phyloP scores from a whole-genome alignment of 805 yeast species.

The Cyberlindnera mississippiensis region DNA sequence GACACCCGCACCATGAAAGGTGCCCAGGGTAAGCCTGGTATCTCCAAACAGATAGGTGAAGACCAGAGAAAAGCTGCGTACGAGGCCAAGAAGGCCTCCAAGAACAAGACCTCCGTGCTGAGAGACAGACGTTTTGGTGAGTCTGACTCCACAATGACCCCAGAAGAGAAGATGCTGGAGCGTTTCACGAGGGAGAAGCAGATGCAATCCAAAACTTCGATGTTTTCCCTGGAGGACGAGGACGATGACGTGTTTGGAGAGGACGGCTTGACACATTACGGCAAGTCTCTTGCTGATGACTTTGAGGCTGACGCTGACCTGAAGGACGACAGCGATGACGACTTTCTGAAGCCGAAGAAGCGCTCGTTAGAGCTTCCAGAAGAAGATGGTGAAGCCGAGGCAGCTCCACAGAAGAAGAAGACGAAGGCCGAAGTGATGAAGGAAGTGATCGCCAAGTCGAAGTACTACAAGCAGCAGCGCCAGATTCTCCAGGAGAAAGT shows the following conservation, averaged over 20 bases:
- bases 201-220: slow-evolving; percentile 47
- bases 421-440: slow-evolving; percentile 84
- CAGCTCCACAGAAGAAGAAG: slow-evolving; percentile 50
- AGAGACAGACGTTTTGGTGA: slow-evolving; percentile 93
- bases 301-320: slow-evolving; percentile 46
- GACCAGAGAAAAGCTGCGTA: slow-evolving; percentile 58
- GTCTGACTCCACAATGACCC: slow-evolving; percentile 59
- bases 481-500: slow-evolving; percentile 59
- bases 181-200: slow-evolving; percentile 90
- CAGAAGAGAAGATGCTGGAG: slow-evolving; percentile 92
- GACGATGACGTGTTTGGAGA: slow-evolving; percentile 39
- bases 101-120: slow-evolving; percentile 74
- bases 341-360: slow-evolving; percentile 32
- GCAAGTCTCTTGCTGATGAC: slow-evolving; percentile 61
- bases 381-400: slow-evolving; percentile 35
- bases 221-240: slow-evolving; percentile 63
- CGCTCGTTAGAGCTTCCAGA: slow-evolving; percentile 26
- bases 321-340: slow-evolving; percentile 30
- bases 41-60: slow-evolving; percentile 65
- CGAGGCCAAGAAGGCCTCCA: slow-evolving; percentile 56
- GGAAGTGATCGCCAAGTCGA: slow-evolving; percentile 79
- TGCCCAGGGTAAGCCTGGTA: slow-evolving; percentile 65
- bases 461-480: slow-evolving; percentile 71
- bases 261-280: slow-evolving; percentile 68
- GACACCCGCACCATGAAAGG: slow-evolving; percentile 39